Evolutionary conservation across 345 rosid species (phyloP), one percentile per base, ranked within the genome.

Genomic region (Linum lewisii): DNA sequence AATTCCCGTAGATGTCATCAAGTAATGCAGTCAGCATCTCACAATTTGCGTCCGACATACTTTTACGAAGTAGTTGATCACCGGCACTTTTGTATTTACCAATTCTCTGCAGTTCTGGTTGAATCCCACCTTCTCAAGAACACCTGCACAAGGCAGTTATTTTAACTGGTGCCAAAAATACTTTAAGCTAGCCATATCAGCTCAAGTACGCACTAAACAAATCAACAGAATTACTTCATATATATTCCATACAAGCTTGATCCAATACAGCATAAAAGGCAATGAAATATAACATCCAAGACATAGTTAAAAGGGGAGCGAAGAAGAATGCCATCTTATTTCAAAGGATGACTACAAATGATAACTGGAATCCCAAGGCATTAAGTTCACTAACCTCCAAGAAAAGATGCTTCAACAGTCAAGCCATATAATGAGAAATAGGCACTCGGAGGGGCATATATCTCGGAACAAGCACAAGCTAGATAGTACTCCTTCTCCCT

Each of bases 11-110:
- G n/a, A 92, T 86, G 74, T 80, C 86, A 75, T 92, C 96, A 59
- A 92, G 95, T 60, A 92, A 70, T 19, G 85, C 77, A 26, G 92
- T 88, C 71, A 92, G 78, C 98, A 88, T 92, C 85, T 92, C 95
- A 60, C 88, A 78, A 64, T 92, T 92, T 73, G 88, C 98, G 75
- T 88, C 81, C 1, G 98, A 88, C 84, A 92, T 84, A 59, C 68
- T 77, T 70, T 81, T 92, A 16, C 95, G 87, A 1, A 76, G 60
- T 62, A 92, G 88, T 70, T 86, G 98, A 70, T 92, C 98, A 59
- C 98, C 98, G 24, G 90, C 90, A 79, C 96, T 88, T 78, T 88
- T 92, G 71, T 86, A 92, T 73, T 92, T 92, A 42, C 98, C 98
- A 69, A 92, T 84, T 72, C 96, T 79, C 79, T 88, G 78, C 24